These are phyloP conservation scores for Forsythia suspensa DNA, from an alignment of 257 asterid species.

Conservation along the genomic window DNA sequence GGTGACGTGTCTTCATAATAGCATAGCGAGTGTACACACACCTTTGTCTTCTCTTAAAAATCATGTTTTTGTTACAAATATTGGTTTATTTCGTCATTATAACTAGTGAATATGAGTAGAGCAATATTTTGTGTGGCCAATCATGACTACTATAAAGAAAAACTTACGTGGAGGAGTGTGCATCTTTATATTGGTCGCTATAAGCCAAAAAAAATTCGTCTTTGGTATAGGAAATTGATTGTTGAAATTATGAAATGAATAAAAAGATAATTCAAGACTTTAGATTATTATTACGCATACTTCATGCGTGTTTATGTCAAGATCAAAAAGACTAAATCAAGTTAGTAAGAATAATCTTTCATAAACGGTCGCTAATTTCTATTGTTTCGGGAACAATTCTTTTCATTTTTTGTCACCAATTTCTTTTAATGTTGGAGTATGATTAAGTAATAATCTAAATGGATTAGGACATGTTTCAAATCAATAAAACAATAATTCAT, in stretches of 20 bases:
- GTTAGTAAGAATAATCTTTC: too few species aligned
- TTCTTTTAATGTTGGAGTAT: not conserved
- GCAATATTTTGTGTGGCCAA: too few species aligned
- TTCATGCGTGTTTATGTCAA: not conserved
- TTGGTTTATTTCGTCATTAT: too few species aligned
- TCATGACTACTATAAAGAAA: too few species aligned
- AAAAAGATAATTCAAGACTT: not conserved
- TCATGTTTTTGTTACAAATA: too few species aligned
- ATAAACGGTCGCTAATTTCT: too few species aligned
- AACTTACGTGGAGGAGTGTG: not conserved
- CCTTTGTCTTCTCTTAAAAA: too few species aligned
- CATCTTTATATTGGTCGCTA: not conserved
- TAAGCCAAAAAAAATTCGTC: not conserved
- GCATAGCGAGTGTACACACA: too few species aligned
- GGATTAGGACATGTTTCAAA: not conserved
- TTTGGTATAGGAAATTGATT: not conserved
- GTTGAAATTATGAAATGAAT: not conserved
- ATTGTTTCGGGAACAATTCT: too few species aligned
- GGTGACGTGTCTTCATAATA: too few species aligned
- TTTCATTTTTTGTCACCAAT: too few species aligned
- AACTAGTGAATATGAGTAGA: too few species aligned
- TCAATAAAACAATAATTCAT: not conserved
- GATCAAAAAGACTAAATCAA: not conserved
- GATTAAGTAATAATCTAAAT: not conserved
- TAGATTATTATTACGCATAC: not conserved